Conservation (phyloP, 176 grass and related monocot genomes). For the Rhipidocladum racemiflorum region DNA sequence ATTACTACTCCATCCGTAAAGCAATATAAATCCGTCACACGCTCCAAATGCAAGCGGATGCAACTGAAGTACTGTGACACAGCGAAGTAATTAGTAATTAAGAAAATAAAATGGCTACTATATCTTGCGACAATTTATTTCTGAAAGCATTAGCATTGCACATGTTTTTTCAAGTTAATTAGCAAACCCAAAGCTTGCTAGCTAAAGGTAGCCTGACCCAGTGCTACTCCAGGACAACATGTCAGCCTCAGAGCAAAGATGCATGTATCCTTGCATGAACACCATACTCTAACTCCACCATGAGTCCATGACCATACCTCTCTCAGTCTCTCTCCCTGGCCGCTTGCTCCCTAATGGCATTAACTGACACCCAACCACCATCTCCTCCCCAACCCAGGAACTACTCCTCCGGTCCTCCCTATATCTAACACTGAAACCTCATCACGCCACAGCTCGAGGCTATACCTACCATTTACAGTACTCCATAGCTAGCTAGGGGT, state of each 20-base stretch:
- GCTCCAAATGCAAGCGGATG: not conserved
- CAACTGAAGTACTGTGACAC: not conserved
- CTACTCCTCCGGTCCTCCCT: too few relatives aligned
- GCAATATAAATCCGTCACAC: not conserved
- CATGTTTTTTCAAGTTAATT: not conserved
- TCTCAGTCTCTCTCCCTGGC: not conserved
- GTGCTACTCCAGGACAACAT: not conserved
- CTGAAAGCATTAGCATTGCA: not conserved
- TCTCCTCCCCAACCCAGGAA: constrained; percentile 31
- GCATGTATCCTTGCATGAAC: constrained; percentile 1
- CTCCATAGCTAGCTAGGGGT: not conserved
- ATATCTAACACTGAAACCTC: constrained; percentile 33
- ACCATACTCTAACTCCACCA: not conserved
- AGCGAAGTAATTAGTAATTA: not conserved
- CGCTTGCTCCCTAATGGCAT: constrained; percentile 38
- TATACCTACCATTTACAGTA: not conserved
- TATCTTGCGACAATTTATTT: not conserved
- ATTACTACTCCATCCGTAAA: too few relatives aligned
- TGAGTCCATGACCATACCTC: constrained; percentile 9
- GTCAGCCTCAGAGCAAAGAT: not conserved
- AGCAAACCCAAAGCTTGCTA: too few relatives aligned
- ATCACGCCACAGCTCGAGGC: not conserved
- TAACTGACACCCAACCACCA: constrained; percentile 47
- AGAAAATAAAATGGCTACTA: not conserved
- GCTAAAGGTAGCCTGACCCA: not conserved